phyloP scores from a whole-genome alignment of 2,329 filamentous ascomycete genomes.

The Cladorrhinum sp. region DNA sequence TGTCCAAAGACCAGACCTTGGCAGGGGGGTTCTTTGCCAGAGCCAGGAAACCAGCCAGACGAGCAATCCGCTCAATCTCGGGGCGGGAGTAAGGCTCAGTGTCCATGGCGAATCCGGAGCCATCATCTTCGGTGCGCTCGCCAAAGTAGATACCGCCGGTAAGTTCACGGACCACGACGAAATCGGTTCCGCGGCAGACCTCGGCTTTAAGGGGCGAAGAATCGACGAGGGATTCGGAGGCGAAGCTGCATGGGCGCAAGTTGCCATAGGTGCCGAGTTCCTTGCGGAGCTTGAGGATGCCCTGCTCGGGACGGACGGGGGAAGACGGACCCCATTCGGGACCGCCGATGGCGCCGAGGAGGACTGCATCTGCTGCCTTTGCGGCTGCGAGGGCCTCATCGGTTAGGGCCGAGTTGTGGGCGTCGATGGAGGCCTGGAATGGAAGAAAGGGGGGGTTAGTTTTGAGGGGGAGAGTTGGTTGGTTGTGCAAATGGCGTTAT shows the following conservation, averaged over 20 bases:
- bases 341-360: constrained; percentile 92
- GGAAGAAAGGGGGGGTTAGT: neutral
- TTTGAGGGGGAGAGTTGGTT: neutral
- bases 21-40: constrained; percentile 71
- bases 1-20: constrained; percentile 84
- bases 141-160: constrained; percentile 96
- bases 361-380: constrained; percentile 81
- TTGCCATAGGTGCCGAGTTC: constrained; percentile 94
- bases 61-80: constrained; percentile 85
- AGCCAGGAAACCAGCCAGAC: constrained; percentile 78
- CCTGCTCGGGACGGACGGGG: constrained; percentile 84
- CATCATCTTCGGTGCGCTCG: constrained; percentile 76
- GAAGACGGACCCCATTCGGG: constrained; percentile 88
- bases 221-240: constrained; percentile 78
- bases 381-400: constrained; percentile 79
- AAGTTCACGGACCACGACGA: constrained; percentile 88
- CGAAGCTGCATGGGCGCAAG: constrained; percentile 93
- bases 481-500: neutral
- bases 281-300: constrained; percentile 85
- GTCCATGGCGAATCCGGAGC: constrained; percentile 72
- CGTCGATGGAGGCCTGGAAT: constrained; percentile 79
- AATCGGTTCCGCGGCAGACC: constrained; percentile 82
- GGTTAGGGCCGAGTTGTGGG: constrained; percentile 73
- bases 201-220: constrained; percentile 82
- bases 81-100: constrained; percentile 79